phyloP scores from a whole-genome alignment of 163 green algal species.

The Chlamydomonas reinhardtii region DNA sequence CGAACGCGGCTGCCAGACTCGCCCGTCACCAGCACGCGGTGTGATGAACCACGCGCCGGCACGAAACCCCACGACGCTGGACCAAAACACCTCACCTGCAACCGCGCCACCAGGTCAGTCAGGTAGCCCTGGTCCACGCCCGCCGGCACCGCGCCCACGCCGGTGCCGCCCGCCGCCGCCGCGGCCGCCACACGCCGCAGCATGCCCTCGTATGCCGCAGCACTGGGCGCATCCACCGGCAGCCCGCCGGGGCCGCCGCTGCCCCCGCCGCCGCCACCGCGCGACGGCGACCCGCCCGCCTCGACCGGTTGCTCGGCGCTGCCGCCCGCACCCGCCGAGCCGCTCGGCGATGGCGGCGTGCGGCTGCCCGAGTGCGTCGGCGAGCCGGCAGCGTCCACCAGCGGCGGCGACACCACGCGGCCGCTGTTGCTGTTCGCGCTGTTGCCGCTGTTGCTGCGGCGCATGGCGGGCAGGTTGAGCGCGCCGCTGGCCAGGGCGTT shows the following conservation, averaged over 20 bases:
- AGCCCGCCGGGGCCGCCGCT: background rate
- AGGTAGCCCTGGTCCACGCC: conserved; percentile 40
- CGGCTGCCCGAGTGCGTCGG: conserved; percentile 20
- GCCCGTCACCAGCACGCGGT: too few species aligned
- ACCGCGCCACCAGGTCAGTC: conserved; percentile 38
- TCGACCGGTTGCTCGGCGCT: background rate
- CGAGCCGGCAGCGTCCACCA: conserved; percentile 7
- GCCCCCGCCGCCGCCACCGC: background rate
- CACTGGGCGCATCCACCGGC: background rate
- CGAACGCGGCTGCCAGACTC: too few species aligned
- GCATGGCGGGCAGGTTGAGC: conserved; percentile 10
- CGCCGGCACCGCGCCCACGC: background rate
- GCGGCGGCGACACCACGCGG: conserved; percentile 21
- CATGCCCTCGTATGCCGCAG: background rate
- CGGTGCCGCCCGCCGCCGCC: background rate
- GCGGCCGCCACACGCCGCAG: background rate
- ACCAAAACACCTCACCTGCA: background rate
- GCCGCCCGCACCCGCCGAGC: background rate
- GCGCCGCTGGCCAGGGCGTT: conserved; percentile 25
- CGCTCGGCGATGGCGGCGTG: conserved; percentile 20
- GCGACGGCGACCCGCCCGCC: background rate
- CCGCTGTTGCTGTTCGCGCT: background rate
- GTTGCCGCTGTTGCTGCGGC: conserved; percentile 39
- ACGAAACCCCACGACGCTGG: too few species aligned
- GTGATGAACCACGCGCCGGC: too few species aligned